Conservation (phyloP, 2,329 filamentous ascomycete species). For the Monascus ruber region DNA sequence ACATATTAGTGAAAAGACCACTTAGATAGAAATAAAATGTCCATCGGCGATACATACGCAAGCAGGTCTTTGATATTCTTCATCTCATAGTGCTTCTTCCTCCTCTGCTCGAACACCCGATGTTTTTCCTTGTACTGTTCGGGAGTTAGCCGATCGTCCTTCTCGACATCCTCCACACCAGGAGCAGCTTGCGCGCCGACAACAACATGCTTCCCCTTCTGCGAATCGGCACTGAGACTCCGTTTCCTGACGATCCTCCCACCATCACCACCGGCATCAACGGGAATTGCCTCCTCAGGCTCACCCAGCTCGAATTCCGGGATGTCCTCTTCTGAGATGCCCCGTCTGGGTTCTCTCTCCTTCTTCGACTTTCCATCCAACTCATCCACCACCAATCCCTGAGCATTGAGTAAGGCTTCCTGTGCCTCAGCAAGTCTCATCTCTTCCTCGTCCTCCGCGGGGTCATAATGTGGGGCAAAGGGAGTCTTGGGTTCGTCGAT, state of each 20-base stretch:
- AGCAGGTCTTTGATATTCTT: slow-evolving; percentile 80
- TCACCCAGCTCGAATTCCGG: slow-evolving; percentile 86
- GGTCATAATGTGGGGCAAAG: slow-evolving; percentile 86
- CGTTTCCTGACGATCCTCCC: slow-evolving; percentile 32
- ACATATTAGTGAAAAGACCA: slow-evolving; percentile 2
- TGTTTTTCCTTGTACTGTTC: slow-evolving; percentile 82
- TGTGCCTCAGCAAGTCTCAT: slow-evolving; percentile 18
- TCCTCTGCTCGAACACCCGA: slow-evolving; percentile 74
- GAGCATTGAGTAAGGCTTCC: slow-evolving; percentile 48
- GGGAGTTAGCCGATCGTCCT: slow-evolving; percentile 44
- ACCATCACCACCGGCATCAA: slow-evolving; percentile 25
- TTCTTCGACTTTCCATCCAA: slow-evolving; percentile 42
- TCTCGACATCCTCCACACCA: slow-evolving; percentile 24
- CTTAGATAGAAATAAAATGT: not conserved
- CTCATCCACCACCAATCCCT: slow-evolving; percentile 59
- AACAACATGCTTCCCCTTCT: slow-evolving; percentile 60
- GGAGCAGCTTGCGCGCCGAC: slow-evolving; percentile 45
- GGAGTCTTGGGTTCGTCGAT: slow-evolving; percentile 98
- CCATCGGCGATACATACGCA: slow-evolving; percentile 43
- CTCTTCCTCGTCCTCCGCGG: slow-evolving; percentile 74
- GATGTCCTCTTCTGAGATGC: slow-evolving; percentile 61
- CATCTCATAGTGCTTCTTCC: slow-evolving; percentile 99
- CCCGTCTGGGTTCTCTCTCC: slow-evolving; percentile 30
- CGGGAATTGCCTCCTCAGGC: slow-evolving; percentile 61
- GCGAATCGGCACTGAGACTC: slow-evolving; percentile 30